A percentile compares a stretch with the other conserved stretches of the same genome.
These are phyloP conservation scores for Hemileia vastatrix DNA, from an alignment of 1,284 basidiomycete species.

Conservation along the genomic window DNA sequence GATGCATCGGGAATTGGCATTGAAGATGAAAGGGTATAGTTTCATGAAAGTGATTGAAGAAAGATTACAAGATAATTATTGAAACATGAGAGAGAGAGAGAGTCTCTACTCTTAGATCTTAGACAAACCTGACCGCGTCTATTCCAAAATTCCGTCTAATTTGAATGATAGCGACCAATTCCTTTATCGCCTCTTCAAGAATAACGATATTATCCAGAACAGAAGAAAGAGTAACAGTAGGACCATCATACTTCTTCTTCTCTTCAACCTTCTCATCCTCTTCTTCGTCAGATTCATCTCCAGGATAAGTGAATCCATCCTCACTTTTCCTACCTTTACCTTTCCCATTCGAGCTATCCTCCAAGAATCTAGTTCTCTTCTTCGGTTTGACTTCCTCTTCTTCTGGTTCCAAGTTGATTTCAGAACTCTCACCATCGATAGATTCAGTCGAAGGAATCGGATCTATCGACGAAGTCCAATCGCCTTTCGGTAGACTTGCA, in stretches of 20 bases:
- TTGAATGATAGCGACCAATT: conserved; percentile 74
- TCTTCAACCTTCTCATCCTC: conserved; percentile 36
- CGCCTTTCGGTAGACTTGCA: conserved; percentile 54
- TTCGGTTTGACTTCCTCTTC: conserved; percentile 19
- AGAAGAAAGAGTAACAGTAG: conserved; percentile 64
- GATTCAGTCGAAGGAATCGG: no score
- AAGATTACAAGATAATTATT: no score
- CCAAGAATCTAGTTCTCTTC: conserved; percentile 24
- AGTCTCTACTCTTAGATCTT: no score
- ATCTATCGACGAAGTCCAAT: no score
- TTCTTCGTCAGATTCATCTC: conserved; percentile 18
- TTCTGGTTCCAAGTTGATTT: conserved; percentile 5
- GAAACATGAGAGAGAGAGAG: no score
- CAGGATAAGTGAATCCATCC: background rate
- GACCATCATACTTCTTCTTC: no score
- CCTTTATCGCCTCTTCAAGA: conserved; percentile 88
- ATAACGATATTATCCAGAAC: conserved; percentile 89
- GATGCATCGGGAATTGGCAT: no score
- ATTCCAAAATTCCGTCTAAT: conserved; percentile 75
- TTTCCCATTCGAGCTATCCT: background rate
- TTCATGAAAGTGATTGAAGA: no score
- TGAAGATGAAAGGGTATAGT: no score
- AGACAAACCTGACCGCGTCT: conserved; percentile 48
- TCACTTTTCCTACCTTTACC: conserved; percentile 3
- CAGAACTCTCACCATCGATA: no score